A percentile compares a stretch with the other conserved stretches of the same genome.
phyloP scores from a whole-genome alignment of 1,284 basidiomycete species.

The Tylopilus sp. region DNA sequence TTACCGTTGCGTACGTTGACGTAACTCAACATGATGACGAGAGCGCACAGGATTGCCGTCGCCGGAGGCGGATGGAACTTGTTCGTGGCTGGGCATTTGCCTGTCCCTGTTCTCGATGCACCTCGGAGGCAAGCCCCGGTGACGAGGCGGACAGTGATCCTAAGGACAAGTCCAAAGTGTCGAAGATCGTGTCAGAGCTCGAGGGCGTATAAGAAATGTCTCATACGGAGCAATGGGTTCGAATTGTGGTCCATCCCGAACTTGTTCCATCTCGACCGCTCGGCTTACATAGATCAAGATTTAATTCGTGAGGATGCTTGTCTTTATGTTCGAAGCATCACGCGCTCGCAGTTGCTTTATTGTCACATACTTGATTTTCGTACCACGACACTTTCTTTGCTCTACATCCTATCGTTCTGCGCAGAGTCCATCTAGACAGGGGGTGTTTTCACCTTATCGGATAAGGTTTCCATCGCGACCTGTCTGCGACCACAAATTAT shows the following conservation, averaged over 20 bases:
- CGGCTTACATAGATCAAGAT: neutral
- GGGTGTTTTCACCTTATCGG: neutral
- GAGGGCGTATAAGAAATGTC: slow-evolving; percentile 31
- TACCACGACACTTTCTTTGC: neutral
- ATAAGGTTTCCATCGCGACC: slow-evolving; percentile 23
- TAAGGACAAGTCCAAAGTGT: slow-evolving; percentile 57
- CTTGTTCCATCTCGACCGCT: neutral
- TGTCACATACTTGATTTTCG: neutral
- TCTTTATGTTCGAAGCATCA: neutral
- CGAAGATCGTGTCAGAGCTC: slow-evolving; percentile 42
- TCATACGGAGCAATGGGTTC: neutral
- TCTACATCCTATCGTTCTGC: slow-evolving; percentile 1
- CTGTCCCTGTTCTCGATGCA: slow-evolving; percentile 64
- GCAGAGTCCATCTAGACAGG: neutral
- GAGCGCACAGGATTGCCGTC: slow-evolving; percentile 49
- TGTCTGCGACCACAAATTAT: neutral
- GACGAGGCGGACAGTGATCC: slow-evolving; percentile 40
- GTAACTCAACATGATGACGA: slow-evolving; percentile 53
- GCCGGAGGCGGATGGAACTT: slow-evolving; percentile 64
- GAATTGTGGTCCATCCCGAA: neutral
- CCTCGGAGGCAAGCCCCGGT: slow-evolving; percentile 45
- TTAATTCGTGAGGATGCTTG: neutral
- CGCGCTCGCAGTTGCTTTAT: neutral
- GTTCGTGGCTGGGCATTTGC: slow-evolving; percentile 78
- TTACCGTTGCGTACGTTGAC: slow-evolving; percentile 73